These are phyloP conservation scores for Stagonosporopsis vannaccii DNA, from an alignment of 2,329 filamentous ascomycete genomes.

Conservation along the genomic window DNA sequence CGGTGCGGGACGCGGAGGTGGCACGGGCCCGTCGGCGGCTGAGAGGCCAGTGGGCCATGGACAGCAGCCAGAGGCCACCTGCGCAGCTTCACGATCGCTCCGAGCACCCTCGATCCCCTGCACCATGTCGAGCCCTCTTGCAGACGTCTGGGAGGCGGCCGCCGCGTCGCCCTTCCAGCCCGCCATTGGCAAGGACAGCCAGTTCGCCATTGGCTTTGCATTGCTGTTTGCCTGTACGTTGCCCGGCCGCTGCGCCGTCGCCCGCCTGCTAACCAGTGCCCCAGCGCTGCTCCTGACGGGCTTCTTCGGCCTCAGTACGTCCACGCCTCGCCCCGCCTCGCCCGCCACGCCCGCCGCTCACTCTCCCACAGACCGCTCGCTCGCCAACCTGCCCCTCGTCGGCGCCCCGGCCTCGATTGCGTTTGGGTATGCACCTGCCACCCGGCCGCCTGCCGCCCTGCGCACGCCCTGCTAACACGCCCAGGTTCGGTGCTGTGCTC, in stretches of 20 bases:
- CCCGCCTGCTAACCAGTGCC: slow-evolving; percentile 31
- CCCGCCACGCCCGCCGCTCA: slow-evolving; percentile 9
- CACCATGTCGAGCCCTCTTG: slow-evolving; percentile 61
- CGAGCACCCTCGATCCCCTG: slow-evolving; percentile 23
- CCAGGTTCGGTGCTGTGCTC: slow-evolving; percentile 92
- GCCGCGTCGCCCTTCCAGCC: slow-evolving; percentile 85
- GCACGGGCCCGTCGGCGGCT: slow-evolving; percentile 22
- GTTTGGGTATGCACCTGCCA: slow-evolving; percentile 74
- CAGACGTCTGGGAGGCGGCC: slow-evolving; percentile 93
- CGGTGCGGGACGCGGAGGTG: slow-evolving; percentile 24
- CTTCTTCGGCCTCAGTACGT: slow-evolving; percentile 83
- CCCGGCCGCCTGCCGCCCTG: neutral
- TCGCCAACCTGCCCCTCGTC: slow-evolving; percentile 77
- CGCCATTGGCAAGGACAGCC: slow-evolving; percentile 78
- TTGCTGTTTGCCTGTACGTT: slow-evolving; percentile 71
- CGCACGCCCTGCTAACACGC: neutral
- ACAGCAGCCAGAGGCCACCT: slow-evolving; percentile 34
- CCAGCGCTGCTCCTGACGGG: slow-evolving; percentile 73
- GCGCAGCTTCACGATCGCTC: slow-evolving; percentile 22
- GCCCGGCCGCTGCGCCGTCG: neutral
- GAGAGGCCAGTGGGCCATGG: slow-evolving; percentile 31
- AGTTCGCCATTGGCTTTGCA: slow-evolving; percentile 81
- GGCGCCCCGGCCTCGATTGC: slow-evolving; percentile 87
- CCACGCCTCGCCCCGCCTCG: slow-evolving; percentile 5
- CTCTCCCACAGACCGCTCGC: slow-evolving; percentile 80